Base-by-base conservation (phyloP, 495 filamentous ascomycete species). In the Wilcoxina mikolae region DNA sequence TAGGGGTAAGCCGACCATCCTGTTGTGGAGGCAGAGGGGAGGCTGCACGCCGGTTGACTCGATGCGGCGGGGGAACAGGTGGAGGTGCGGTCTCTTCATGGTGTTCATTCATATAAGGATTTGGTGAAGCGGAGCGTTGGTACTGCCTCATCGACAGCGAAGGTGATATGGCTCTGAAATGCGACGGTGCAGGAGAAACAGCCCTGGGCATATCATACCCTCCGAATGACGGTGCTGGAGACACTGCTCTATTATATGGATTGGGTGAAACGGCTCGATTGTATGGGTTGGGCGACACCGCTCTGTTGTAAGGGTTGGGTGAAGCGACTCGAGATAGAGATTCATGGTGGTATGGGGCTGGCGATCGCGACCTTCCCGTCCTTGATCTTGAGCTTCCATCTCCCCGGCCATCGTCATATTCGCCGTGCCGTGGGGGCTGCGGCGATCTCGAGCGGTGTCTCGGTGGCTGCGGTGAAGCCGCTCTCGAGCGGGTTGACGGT, bases 161-260 rank as follows among this genome's bases (percentile, higher is more conserved):
- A 25, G 31, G 18, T 28, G 46, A 42, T 38, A 45, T 51, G 70
- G 70, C 10, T 70, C 72, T 3, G 75, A 62, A 59, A 41, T 61
- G 53, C n/a, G 57, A 57, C 35, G 67, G 65, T 18, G 54, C 51
- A 28, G 71, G 71, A 20, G 71, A 72, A 12, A 55, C 50, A 35
- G 64, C 65, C 51, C 70, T 64, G 2, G 60, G 79, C 22, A 11
- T 18, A 46, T 18, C 43, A 12, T 11, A 1, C 11, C 43, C 23
- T 10, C n/a, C n/a, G n/a, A 18, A 24, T 15, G 81, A 83, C 15
- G 78, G 77, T 12, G 75, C 77, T 57, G 79, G 71, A 18, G 74
- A 70, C 20, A 39, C 31, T 9, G 49, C 49, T 27, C 54, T 58
- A 24, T 61, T 58, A 42, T 62, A 52, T 20, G 27, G 12, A 22